Conservation (phyloP, 2,329 filamentous ascomycete species). For the Alternaria tenuissima region DNA sequence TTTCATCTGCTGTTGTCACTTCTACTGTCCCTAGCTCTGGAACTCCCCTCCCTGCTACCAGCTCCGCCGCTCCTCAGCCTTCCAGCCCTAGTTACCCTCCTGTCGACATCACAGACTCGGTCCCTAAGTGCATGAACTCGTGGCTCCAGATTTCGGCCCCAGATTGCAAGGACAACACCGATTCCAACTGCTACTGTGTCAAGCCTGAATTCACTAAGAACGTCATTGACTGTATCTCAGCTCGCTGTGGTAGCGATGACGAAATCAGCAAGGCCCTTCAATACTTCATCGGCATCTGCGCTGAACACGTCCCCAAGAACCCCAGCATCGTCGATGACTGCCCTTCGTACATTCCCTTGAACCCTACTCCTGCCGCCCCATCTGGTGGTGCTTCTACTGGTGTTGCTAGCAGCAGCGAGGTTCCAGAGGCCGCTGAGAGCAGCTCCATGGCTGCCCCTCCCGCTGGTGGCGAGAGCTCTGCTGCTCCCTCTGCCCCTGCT, state of each 20-base stretch:
- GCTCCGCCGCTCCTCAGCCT: constrained; percentile 24
- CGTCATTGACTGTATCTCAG: constrained; percentile 81
- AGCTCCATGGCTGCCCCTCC: constrained; percentile 17
- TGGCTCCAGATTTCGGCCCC: constrained; percentile 74
- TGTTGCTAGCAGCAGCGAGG: constrained; percentile 4
- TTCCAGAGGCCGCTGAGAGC: constrained; percentile 21
- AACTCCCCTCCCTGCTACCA: constrained; percentile 19
- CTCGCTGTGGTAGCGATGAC: constrained; percentile 70
- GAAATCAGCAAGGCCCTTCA: constrained; percentile 75
- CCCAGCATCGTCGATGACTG: constrained; percentile 84
- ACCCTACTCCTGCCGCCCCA: constrained; percentile 36
- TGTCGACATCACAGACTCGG: constrained; percentile 67
- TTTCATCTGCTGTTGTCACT: constrained; percentile 5
- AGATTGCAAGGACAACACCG: constrained; percentile 81
- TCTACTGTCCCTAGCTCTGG: constrained; percentile 5
- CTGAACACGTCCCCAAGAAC: constrained; percentile 75
- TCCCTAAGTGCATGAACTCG: constrained; percentile 91
- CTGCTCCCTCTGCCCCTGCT: constrained; percentile 10
- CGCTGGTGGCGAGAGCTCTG: constrained; percentile 9
- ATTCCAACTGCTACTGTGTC: constrained; percentile 87
- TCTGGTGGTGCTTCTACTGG: constrained; percentile 20
- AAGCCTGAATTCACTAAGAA: constrained; percentile 76
- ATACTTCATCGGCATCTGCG: constrained; percentile 94
- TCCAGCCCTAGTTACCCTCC: constrained; percentile 34
- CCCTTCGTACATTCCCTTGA: constrained; percentile 64